These are phyloP conservation scores for Coemansia linderi DNA, from an alignment of 371 early-diverging fungal genomes.

Conservation along the genomic window DNA sequence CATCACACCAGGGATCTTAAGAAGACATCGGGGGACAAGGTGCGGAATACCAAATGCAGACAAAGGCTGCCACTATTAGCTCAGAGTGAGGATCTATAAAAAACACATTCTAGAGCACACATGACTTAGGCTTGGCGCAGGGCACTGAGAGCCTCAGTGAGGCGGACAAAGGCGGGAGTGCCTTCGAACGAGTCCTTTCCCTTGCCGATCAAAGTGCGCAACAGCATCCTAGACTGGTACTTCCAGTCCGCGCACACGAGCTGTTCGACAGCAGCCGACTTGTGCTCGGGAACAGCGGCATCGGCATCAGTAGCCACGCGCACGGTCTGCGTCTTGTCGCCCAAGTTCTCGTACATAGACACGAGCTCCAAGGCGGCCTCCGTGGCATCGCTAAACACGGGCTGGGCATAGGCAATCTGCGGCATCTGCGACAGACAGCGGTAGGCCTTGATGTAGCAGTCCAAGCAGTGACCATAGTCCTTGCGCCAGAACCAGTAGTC, in stretches of 20 bases:
- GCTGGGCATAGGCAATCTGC: conserved; percentile 62
- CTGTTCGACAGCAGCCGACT: conserved; percentile 38
- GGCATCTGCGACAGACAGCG: conserved; percentile 76
- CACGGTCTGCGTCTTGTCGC: conserved; percentile 53
- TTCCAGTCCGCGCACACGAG: conserved; percentile 83
- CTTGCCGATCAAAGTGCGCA: conserved; percentile 81
- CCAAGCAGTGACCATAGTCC: conserved; percentile 68
- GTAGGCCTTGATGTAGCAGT: conserved; percentile 81
- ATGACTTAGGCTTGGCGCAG: conserved; percentile 27
- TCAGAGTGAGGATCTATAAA: background rate
- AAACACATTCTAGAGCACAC: background rate
- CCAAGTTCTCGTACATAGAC: conserved; percentile 75
- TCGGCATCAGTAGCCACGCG: conserved; percentile 19
- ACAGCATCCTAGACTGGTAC: conserved; percentile 77
- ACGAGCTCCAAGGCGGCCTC: conserved; percentile 72
- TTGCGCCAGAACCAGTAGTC: conserved; percentile 73
- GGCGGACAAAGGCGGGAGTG: conserved; percentile 60
- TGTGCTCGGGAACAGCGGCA: conserved; percentile 15
- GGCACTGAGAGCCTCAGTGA: conserved; percentile 31
- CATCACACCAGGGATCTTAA: no score
- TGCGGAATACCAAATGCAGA: no score
- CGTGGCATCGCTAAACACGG: conserved; percentile 72
- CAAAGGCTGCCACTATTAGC: no score
- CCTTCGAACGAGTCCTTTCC: conserved; percentile 75
- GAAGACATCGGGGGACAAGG: no score